A percentile compares a stretch with the other conserved stretches of the same genome.
phyloP scores from a whole-genome alignment of 2,329 filamentous ascomycete species.

The Botrytis pseudocinerea region DNA sequence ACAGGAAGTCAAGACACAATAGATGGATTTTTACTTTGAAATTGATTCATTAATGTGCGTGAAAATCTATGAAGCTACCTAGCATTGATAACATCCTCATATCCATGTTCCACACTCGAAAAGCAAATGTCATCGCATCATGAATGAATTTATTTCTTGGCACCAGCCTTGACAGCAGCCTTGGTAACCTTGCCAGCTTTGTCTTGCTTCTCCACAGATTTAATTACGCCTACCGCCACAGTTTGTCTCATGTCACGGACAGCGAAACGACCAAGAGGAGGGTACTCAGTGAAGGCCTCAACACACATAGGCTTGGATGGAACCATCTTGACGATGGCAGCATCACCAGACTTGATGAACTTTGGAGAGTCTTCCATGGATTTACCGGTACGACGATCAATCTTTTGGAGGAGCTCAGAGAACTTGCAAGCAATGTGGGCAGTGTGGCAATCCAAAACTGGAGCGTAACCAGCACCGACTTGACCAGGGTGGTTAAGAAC shows the following conservation, averaged over 20 bases:
- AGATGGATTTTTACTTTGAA: no score
- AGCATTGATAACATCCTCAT: no score
- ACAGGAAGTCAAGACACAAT: no score
- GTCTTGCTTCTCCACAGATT: not conserved
- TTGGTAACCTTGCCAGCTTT: constrained; percentile 34
- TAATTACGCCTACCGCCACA: not conserved
- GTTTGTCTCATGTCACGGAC: constrained; percentile 50
- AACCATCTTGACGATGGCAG: constrained; percentile 99
- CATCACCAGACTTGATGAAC: constrained; percentile 99
- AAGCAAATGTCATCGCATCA: no score
- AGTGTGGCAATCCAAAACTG: constrained; percentile 99
- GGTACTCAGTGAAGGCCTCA: constrained; percentile 99
- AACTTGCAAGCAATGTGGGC: constrained; percentile 99
- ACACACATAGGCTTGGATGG: constrained; percentile 99
- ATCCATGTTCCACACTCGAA: no score
- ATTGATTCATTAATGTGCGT: no score
- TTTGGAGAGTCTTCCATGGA: constrained; percentile 88
- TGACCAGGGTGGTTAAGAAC: constrained; percentile 99
- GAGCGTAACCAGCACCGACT: constrained; percentile 98
- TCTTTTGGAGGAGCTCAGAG: constrained; percentile 99
- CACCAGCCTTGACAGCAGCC: constrained; percentile 45
- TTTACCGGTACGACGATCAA: constrained; percentile 99
- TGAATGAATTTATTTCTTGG: constrained; percentile 41
- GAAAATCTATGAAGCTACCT: no score
- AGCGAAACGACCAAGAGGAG: constrained; percentile 98